Evolutionary conservation across 192 early-diverging fungal genomes (phyloP), one percentile per base, ranked within the genome.

Genomic region (Backusella liffmaniae): DNA sequence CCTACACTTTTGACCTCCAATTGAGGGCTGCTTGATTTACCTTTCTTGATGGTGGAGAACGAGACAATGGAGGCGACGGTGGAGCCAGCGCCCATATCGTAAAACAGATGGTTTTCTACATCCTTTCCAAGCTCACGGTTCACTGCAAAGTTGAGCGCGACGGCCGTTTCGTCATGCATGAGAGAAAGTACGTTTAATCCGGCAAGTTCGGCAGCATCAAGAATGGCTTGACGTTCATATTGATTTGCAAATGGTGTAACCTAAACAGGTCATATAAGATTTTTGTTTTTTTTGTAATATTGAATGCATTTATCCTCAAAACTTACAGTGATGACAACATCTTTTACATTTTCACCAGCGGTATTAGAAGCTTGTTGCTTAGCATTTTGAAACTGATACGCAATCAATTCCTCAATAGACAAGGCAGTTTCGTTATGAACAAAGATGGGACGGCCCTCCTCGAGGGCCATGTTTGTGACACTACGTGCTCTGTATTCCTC

Each of bases 11-110:
- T 88, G 44, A 98, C 92, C 70, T 93, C 92, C 69, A 99, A 80
- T 66, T 93, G 87, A 46, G 88, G 86, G 32, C 88, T 53, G 7
- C 84, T 84, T 74, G 72, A 79, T 80, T 90, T 86, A 78, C 90
- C 81, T 72, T 87, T 87, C 81, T 91, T 91, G 32, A 84, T 79
- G 32, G 88, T 85, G 8, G 88, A 86, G 81, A 98, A 97, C 42
- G 86, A 86, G 1, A 93, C 94, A 18, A 99, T 86, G 5, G 95
- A 92, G 26, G 93, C 96, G n/a, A 89, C 90, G 1, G 98, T 98
- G 75, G 91, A 93, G 32, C 96, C 94, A 12, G 98, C 97, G 1
- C 98, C 98, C 95, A 98, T 96, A 84, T 99, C 98, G 83, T 94
- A 98, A 79, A 98, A 97, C 68, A 99, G 82, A 75, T 98, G 95